Conservation (phyloP, 2,329 filamentous ascomycete species). For the Cadophora sp. region DNA sequence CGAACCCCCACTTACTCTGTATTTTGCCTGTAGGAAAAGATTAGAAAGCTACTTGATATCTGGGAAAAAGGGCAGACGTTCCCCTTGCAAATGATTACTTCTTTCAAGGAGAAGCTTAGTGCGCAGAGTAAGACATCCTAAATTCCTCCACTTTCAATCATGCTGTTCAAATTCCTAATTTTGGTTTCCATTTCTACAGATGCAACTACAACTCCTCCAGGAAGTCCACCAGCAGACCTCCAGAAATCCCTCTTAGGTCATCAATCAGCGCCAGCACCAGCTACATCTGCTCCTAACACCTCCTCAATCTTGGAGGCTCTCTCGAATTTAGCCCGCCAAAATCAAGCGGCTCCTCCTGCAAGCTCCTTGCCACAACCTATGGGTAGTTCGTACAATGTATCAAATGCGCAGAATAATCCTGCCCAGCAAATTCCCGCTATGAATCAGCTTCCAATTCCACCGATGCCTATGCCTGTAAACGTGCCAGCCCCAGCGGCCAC, state of each 20-base stretch:
- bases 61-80: conserved; percentile 98
- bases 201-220: conserved; percentile 74
- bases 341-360: conserved; percentile 54
- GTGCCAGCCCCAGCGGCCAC: conserved; percentile 48
- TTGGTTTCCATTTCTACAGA: conserved; percentile 53
- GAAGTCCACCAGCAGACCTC: conserved; percentile 53
- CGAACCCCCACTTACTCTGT: conserved; percentile 55
- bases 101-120: conserved; percentile 82
- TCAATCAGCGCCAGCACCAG: conserved; percentile 43
- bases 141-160: conserved; percentile 34
- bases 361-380: conserved; percentile 41
- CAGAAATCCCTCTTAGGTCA: conserved; percentile 48
- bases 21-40: conserved; percentile 81
- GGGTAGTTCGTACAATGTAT: conserved; percentile 50
- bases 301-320: conserved; percentile 78
- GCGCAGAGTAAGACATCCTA: conserved; percentile 67
- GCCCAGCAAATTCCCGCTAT: conserved; percentile 43
- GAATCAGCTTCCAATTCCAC: conserved; percentile 44
- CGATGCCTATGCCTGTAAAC: conserved; percentile 65
- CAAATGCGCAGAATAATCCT: conserved; percentile 53
- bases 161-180: conserved; percentile 46
- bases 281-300: conserved; percentile 57
- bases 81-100: conserved; percentile 76
- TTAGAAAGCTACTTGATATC: conserved; percentile 93
- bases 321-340: conserved; percentile 81